Conservation (phyloP, 225 moss, liverwort and hornwort species). For the Asterella californica region DNA sequence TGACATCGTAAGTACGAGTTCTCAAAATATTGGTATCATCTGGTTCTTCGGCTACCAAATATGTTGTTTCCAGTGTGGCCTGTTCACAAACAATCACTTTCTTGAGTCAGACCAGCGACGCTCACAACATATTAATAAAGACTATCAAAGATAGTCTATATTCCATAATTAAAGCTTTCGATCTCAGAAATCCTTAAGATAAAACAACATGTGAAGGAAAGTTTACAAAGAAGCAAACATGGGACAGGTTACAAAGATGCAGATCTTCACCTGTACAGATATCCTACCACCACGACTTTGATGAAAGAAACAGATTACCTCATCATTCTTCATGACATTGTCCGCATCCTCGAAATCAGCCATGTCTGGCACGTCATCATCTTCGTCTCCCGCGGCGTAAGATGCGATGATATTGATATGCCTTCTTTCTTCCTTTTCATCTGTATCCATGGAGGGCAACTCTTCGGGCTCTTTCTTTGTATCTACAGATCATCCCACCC, state of each 20-base stretch:
- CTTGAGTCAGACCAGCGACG: slow-evolving; percentile 7
- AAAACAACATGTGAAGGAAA: not conserved
- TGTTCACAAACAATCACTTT: slow-evolving; percentile 25
- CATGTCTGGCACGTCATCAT: slow-evolving; percentile 91
- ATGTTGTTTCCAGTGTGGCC: slow-evolving; percentile 57
- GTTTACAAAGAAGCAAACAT: not conserved
- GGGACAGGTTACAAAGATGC: not conserved
- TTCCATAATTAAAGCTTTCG: not conserved
- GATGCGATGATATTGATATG: slow-evolving; percentile 57
- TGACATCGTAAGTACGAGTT: slow-evolving; percentile 97
- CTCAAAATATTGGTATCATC: slow-evolving; percentile 90
- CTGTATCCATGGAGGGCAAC: slow-evolving; percentile 80
- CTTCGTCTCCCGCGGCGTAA: slow-evolving; percentile 76
- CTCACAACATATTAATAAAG: not conserved
- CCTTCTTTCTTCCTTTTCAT: slow-evolving; percentile 56
- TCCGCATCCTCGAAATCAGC: slow-evolving; percentile 70
- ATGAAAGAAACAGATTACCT: slow-evolving; percentile 38
- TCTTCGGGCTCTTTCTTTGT: slow-evolving; percentile 74
- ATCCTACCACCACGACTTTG: not conserved
- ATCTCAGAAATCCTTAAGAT: not conserved
- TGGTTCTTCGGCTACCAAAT: slow-evolving; percentile 65
- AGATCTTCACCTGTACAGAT: not conserved
- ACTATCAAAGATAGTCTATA: no score
- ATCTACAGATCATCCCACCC: slow-evolving; percentile 38
- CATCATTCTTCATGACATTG: slow-evolving; percentile 63